A percentile compares a stretch with the other conserved stretches of the same genome.
phyloP scores from a whole-genome alignment of 2,329 filamentous ascomycete species.

The Rutstroemia sp. region DNA sequence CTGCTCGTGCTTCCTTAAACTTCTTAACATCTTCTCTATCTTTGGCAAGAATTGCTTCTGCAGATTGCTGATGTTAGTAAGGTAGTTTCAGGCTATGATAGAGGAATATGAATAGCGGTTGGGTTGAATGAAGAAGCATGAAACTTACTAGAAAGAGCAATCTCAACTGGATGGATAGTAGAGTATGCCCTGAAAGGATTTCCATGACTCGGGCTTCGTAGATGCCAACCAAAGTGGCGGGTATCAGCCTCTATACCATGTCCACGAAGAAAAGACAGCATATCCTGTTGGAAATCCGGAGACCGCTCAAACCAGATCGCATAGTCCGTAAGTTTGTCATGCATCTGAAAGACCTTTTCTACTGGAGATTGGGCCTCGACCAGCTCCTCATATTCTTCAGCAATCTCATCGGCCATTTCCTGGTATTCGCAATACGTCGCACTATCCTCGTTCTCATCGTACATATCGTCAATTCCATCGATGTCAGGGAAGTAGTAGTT shows the following conservation, averaged over 20 bases:
- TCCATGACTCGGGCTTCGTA: neutral
- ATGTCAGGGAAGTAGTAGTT: slow-evolving; percentile 4
- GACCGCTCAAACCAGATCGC: neutral
- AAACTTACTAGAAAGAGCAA: slow-evolving; percentile 3
- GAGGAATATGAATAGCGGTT: neutral
- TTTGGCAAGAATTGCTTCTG: neutral
- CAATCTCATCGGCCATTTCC: neutral
- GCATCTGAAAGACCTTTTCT: slow-evolving; percentile 5
- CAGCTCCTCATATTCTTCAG: neutral
- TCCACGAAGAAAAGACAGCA: neutral
- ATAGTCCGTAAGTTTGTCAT: neutral
- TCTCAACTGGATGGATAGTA: slow-evolving; percentile 3
- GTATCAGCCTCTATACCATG: neutral
- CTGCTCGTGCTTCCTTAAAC: slow-evolving; percentile 6
- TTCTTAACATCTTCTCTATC: neutral
- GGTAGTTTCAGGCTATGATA: neutral
- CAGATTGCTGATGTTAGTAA: neutral
- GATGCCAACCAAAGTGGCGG: slow-evolving; percentile 6
- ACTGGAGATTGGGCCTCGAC: neutral
- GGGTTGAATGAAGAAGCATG: neutral
- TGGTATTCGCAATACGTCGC: neutral
- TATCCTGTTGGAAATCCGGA: neutral
- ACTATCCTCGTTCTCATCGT: neutral
- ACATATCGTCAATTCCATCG: neutral
- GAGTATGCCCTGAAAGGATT: slow-evolving; percentile 2